Evolutionary conservation across 2,329 filamentous ascomycete genomes (phyloP).

Genomic region (Fusarium decemcellulare): DNA sequence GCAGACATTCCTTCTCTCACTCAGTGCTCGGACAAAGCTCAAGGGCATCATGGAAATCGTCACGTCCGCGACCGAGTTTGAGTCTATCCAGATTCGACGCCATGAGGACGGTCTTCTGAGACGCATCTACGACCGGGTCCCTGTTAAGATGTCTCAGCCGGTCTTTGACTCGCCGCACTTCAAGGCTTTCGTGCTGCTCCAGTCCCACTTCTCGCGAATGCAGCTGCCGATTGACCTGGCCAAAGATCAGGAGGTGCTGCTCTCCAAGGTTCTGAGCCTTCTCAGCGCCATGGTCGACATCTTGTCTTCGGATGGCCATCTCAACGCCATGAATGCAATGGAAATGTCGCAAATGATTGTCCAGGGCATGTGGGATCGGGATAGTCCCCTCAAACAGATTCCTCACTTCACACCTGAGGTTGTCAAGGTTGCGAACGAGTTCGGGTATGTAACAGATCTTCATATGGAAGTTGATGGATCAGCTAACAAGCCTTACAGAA

Average conservation of each 20-base stretch:
- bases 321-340: constrained; percentile 99
- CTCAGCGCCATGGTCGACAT: constrained; percentile 95
- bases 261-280: constrained; percentile 88
- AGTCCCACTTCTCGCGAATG: constrained; percentile 98
- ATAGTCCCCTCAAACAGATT: constrained; percentile 97
- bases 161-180: constrained; percentile 96
- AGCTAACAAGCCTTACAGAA: constrained; percentile 63
- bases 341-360: constrained; percentile 99
- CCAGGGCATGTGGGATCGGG: constrained; percentile 98
- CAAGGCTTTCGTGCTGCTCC: constrained; percentile 96
- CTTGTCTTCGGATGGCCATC: constrained; percentile 92
- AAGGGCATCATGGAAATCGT: constrained; percentile 98
- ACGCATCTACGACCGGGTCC: constrained; percentile 93
- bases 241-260: constrained; percentile 92
- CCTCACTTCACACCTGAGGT: constrained; percentile 91
- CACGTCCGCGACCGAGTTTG: constrained; percentile 96
- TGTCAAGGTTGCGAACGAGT: constrained; percentile 85
- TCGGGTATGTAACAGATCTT: constrained; percentile 69
- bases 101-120: constrained; percentile 91
- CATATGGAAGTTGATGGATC: neutral
- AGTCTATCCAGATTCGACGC: constrained; percentile 92
- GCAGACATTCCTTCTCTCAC: constrained; percentile 96
- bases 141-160: constrained; percentile 92
- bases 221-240: constrained; percentile 94
- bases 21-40: constrained; percentile 90